Percentiles rank a stretch among this genome's conserved stretches.
phyloP scores from a whole-genome alignment of 2,329 filamentous ascomycete species.

The Exophiala sideris region DNA sequence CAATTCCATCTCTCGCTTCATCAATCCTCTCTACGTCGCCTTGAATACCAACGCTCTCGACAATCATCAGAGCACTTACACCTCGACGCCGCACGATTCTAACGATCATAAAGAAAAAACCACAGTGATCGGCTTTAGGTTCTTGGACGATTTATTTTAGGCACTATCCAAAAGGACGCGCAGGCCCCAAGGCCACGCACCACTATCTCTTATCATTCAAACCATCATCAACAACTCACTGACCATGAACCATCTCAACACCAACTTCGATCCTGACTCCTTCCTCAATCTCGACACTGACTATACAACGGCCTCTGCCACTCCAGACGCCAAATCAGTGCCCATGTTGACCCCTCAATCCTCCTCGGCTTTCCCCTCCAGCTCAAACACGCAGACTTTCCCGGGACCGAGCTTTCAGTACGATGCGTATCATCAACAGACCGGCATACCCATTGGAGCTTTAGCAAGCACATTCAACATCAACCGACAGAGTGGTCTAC shows the following conservation, averaged over 20 bases:
- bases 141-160: slow-evolving; percentile 16
- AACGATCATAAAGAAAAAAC: background rate
- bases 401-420: slow-evolving; percentile 90
- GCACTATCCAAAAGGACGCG: slow-evolving; percentile 9
- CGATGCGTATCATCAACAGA: slow-evolving; percentile 92
- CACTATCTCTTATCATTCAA: slow-evolving; percentile 5
- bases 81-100: too few species aligned
- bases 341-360: slow-evolving; percentile 37
- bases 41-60: background rate
- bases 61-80: background rate
- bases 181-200: slow-evolving; percentile 19
- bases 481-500: slow-evolving; percentile 55
- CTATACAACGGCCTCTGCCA: slow-evolving; percentile 33
- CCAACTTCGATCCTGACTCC: slow-evolving; percentile 42
- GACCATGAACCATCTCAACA: slow-evolving; percentile 30
- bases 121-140: background rate
- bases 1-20: slow-evolving; percentile 1
- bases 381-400: slow-evolving; percentile 55
- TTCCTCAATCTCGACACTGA: slow-evolving; percentile 47
- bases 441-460: slow-evolving; percentile 82
- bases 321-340: slow-evolving; percentile 34
- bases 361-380: slow-evolving; percentile 35
- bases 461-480: slow-evolving; percentile 75
- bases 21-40: background rate
- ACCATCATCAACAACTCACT: slow-evolving; percentile 7